Evolutionary conservation across 371 early-diverging fungal species (phyloP).

Genomic region (Syncephalastrum sp.): DNA sequence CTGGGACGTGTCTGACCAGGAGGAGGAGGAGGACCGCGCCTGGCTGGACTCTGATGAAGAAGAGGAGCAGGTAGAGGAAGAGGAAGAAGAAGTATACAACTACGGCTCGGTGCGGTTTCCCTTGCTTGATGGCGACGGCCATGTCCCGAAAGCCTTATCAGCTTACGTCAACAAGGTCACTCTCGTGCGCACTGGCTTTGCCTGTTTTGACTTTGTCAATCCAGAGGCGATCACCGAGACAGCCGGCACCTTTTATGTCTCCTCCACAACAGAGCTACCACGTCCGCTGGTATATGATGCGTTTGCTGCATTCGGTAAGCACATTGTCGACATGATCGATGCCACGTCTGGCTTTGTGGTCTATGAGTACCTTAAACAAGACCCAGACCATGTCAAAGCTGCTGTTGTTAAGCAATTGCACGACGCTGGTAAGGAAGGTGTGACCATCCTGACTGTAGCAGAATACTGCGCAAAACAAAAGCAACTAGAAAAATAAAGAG

Average conservation of each 20-base stretch:
- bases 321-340: conserved; percentile 25
- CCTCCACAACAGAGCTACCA: neutral
- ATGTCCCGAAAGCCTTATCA: conserved; percentile 16
- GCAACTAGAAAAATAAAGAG: neutral
- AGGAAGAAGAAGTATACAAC: conserved; percentile 35
- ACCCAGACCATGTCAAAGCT: conserved; percentile 9
- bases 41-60: conserved; percentile 9
- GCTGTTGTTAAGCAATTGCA: conserved; percentile 2
- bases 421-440: neutral
- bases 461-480: conserved; percentile 10
- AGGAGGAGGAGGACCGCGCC: conserved; percentile 22
- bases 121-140: conserved; percentile 13
- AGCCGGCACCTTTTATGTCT: conserved; percentile 4
- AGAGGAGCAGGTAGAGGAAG: conserved; percentile 12
- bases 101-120: conserved; percentile 35
- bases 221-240: conserved; percentile 16
- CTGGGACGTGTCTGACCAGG: conserved; percentile 40
- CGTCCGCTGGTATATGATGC: neutral
- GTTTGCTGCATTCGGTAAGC: conserved; percentile 25
- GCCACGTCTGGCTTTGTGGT: conserved; percentile 27
- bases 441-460: conserved; percentile 15
- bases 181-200: conserved; percentile 35
- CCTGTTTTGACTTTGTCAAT: conserved; percentile 35
- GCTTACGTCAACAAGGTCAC: conserved; percentile 30
- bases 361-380: conserved; percentile 22